Evolutionary conservation across 495 filamentous ascomycete genomes (phyloP).

Genomic region (Trypethelium eluteriae): DNA sequence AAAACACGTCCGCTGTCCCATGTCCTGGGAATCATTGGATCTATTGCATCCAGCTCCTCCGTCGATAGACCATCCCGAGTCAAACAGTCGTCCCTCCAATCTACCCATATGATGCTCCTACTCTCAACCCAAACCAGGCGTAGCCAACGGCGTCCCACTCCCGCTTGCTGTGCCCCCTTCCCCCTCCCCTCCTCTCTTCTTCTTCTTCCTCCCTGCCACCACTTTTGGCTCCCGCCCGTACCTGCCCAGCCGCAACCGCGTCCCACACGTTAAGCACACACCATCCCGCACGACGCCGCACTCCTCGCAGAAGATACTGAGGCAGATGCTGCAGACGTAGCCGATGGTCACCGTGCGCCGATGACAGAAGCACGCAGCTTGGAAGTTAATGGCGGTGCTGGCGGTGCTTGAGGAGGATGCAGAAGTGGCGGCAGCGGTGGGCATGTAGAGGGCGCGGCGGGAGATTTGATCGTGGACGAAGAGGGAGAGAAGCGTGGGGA

Average conservation of each 20-base stretch:
- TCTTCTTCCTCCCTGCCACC: constrained; percentile 66
- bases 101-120: neutral
- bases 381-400: constrained; percentile 76
- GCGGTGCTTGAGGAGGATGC: constrained; percentile 61
- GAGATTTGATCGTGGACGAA: constrained; percentile 70
- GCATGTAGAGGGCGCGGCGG: constrained; percentile 58
- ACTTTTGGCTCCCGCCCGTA: constrained; percentile 70
- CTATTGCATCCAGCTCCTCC: no score
- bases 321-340: constrained; percentile 90
- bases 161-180: constrained; percentile 30
- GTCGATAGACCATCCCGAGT: neutral
- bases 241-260: constrained; percentile 64
- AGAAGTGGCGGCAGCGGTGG: constrained; percentile 59
- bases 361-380: constrained; percentile 96
- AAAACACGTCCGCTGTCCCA: no score
- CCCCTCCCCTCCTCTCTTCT: constrained; percentile 56
- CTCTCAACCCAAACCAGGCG: constrained; percentile 6
- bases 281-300: constrained; percentile 15
- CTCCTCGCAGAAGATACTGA: constrained; percentile 54
- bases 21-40: no score
- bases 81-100: neutral
- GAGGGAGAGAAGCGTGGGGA: constrained; percentile 95
- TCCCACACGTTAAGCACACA: constrained; percentile 84
- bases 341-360: constrained; percentile 82
- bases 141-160: constrained; percentile 22